Conservation (phyloP, 2,329 filamentous ascomycete genomes). For the Dissoconium aciculare region DNA sequence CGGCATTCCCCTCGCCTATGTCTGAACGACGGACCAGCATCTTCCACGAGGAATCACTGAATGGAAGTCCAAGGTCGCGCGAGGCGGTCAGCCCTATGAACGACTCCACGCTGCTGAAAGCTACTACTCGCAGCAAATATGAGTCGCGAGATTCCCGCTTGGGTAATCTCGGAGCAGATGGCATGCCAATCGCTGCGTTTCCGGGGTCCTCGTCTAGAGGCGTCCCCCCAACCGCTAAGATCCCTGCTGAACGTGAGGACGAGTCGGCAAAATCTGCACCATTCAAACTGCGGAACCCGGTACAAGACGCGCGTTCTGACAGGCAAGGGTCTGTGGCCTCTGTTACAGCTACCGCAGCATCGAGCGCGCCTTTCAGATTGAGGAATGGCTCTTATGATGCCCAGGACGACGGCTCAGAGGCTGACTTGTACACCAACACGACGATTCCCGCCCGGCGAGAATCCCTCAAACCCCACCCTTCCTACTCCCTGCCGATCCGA, state of each 20-base stretch:
- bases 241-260: slow-evolving; percentile 4
- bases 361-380: too few species aligned
- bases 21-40: slow-evolving; percentile 11
- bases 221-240: slow-evolving; percentile 1
- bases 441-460: too few species aligned
- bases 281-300: slow-evolving; percentile 19
- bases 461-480: too few species aligned
- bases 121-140: slow-evolving; percentile 6
- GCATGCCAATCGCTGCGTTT: slow-evolving; percentile 17
- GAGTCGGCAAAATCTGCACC: slow-evolving; percentile 7
- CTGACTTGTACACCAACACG: too few species aligned
- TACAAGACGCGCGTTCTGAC: slow-evolving; percentile 15
- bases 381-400: too few species aligned
- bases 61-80: background rate
- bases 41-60: slow-evolving; percentile 5
- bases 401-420: too few species aligned
- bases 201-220: slow-evolving; percentile 6
- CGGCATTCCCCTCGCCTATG: background rate
- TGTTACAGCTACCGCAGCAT: slow-evolving; percentile 4
- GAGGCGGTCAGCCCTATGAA: slow-evolving; percentile 10
- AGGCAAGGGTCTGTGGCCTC: too few species aligned
- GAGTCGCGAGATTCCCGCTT: slow-evolving; percentile 14
- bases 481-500: too few species aligned
- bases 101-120: background rate
- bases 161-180: slow-evolving; percentile 17